Percentiles rank a stretch among this genome's conserved stretches.
phyloP scores from a whole-genome alignment of 768 basidiomycete species.

The Leccinum subtestaceum region DNA sequence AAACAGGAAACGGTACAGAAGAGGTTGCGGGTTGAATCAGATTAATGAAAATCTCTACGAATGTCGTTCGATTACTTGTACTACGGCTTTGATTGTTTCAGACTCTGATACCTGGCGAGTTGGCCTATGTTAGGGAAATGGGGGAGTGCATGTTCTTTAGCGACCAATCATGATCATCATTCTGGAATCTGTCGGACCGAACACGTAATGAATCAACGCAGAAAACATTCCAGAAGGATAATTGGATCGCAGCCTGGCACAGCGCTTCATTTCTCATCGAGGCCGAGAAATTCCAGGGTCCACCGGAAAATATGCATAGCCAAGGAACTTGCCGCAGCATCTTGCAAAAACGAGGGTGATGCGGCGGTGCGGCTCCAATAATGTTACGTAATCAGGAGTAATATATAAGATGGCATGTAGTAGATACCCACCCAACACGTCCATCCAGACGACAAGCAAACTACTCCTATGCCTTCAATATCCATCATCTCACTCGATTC shows the following conservation, averaged over 20 bases:
- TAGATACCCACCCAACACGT: slow-evolving; percentile 1
- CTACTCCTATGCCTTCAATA: slow-evolving; percentile 26
- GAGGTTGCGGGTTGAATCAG: slow-evolving; percentile 49
- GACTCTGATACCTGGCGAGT: slow-evolving; percentile 8
- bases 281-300: slow-evolving; percentile 7
- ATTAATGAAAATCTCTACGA: not conserved
- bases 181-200: not conserved
- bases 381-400: slow-evolving; percentile 19
- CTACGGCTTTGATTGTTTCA: not conserved
- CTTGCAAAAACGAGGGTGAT: slow-evolving; percentile 4
- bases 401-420: slow-evolving; percentile 4
- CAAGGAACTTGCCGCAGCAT: slow-evolving; percentile 2
- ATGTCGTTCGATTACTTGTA: slow-evolving; percentile 2
- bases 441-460: slow-evolving; percentile 2
- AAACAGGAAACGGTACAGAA: slow-evolving; percentile 64
- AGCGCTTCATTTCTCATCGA: slow-evolving; percentile 3
- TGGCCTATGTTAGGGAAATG: not conserved
- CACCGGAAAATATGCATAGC: slow-evolving; percentile 19
- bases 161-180: slow-evolving; percentile 5
- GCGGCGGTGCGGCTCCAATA: not conserved
- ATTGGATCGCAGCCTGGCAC: slow-evolving; percentile 6
- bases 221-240: slow-evolving; percentile 17
- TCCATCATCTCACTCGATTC: slow-evolving; percentile 24
- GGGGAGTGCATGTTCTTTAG: not conserved
- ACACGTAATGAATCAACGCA: slow-evolving; percentile 12